These are phyloP conservation scores for Podosphaera leucotricha DNA, from an alignment of 2,329 filamentous ascomycete species.

Conservation along the genomic window DNA sequence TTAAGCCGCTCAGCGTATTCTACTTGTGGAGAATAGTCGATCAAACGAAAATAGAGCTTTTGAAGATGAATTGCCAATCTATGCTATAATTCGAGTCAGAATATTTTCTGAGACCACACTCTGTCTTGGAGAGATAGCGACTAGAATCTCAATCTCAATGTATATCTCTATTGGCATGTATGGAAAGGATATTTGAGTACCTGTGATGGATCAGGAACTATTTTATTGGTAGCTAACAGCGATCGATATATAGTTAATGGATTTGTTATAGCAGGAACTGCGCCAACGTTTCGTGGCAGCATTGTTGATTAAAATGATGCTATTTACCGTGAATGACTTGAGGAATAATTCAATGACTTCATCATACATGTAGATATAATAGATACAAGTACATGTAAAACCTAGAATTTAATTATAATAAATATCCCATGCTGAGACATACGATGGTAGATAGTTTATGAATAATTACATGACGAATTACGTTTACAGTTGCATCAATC, in stretches of 20 bases:
- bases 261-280: constrained; percentile 37
- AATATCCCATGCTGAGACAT: too few relatives aligned
- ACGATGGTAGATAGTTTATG: too few relatives aligned
- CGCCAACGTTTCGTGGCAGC: constrained; percentile 16
- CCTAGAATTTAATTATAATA: too few relatives aligned
- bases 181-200: not conserved
- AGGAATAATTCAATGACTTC: too few relatives aligned
- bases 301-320: not conserved
- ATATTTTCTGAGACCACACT: not conserved
- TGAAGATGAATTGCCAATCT: constrained; percentile 53
- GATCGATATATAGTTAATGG: constrained; percentile 56
- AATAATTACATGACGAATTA: too few relatives aligned
- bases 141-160: not conserved
- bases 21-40: constrained; percentile 46
- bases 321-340: too few relatives aligned
- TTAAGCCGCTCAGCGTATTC: constrained; percentile 45
- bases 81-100: constrained; percentile 18
- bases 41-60: constrained; percentile 33
- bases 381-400: too few relatives aligned
- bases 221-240: constrained; percentile 36
- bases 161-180: not conserved
- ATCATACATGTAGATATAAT: too few relatives aligned
- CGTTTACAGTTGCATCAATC: too few relatives aligned
- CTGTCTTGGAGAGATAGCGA: not conserved
- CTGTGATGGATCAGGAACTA: constrained; percentile 45